A percentile compares a stretch with the other conserved stretches of the same genome.
Conservation (phyloP, 495 filamentous ascomycete genomes). For the Neurospora sp. region DNA sequence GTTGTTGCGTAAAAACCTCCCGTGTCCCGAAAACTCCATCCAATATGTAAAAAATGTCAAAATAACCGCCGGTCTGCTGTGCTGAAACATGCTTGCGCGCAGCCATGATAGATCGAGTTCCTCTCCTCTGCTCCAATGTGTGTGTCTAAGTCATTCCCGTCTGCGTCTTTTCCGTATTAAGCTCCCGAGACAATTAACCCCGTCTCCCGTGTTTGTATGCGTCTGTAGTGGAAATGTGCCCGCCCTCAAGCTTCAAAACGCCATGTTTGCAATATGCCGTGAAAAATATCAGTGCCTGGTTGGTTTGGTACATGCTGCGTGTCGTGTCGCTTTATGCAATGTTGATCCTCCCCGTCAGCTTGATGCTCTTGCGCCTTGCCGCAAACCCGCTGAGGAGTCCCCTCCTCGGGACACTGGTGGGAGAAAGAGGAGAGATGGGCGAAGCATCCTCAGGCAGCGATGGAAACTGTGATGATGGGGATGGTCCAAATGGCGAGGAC, state of each 20-base stretch:
- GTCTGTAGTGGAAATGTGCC: neutral
- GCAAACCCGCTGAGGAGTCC: slow-evolving; percentile 32
- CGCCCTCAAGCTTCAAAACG: neutral
- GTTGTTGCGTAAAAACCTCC: neutral
- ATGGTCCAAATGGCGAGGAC: neutral
- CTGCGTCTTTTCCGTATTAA: neutral
- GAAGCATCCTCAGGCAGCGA: neutral
- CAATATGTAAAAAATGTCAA: neutral
- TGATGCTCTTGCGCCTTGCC: slow-evolving; percentile 31
- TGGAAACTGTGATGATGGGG: neutral
- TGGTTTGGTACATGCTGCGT: neutral
- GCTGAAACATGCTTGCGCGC: neutral
- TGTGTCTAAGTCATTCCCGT: neutral
- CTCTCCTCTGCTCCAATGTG: neutral
- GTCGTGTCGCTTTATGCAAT: neutral
- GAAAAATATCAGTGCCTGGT: neutral
- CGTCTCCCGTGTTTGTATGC: neutral
- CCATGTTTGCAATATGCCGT: neutral
- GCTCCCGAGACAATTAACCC: neutral
- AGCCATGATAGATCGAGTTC: neutral
- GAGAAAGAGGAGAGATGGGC: neutral
- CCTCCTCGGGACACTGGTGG: slow-evolving; percentile 13
- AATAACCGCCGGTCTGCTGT: neutral
- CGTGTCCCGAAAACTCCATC: neutral
- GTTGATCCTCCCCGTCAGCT: slow-evolving; percentile 15